Base-by-base conservation (phyloP, 176 grass and related monocot genomes). In the Juncus effusus region DNA sequence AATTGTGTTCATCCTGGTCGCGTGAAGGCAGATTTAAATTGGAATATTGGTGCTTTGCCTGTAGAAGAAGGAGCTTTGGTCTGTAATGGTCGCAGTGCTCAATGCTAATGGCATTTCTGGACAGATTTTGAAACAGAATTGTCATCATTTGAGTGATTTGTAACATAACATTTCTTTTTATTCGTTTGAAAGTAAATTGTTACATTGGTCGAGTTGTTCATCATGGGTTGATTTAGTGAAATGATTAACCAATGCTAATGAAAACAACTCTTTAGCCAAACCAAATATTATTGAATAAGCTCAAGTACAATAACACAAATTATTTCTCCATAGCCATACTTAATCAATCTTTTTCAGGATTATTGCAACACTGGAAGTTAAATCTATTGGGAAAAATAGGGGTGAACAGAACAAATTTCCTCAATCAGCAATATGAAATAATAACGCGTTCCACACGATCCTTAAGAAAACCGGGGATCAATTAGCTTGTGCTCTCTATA, bases 61-160 rank as follows among this genome's bases (percentile, higher is more conserved):
- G 64, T 79, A 0, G 85, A 83, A 44, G 82, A 89, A 64, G 90
- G 78, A 15, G 78, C 84, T 44, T 81, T 79, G 83, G 13, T 65
- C 82, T 3, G 79, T 83, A 62, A 83, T 80, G 57, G 70, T 89
- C 3, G 90, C 90, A n/a, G 75, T 89, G 12, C 65, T 89, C 75
- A 77, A 82, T 15, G 69, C 83, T 10, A 82, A 72, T 51, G 63
- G 90, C 19, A 72, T 73, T 45, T 85, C 82, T 4, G 85, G 85
- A 12, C 64, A 67, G 63, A 82, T 68, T 61, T 80, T 64, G 57
- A 74, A 56, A 75, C 78, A 5, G 82, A 84, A 5, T 55, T 76
- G 53, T 68, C 82, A 0, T 73, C 74, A 49, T 89, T 81, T 56
- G 73, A 83, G 49, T 90, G 70, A 86, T 16, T 45, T 62, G 10